These are phyloP conservation scores for Lepidium campestre DNA, from an alignment of 441 rosid genomes.

Conservation along the genomic window DNA sequence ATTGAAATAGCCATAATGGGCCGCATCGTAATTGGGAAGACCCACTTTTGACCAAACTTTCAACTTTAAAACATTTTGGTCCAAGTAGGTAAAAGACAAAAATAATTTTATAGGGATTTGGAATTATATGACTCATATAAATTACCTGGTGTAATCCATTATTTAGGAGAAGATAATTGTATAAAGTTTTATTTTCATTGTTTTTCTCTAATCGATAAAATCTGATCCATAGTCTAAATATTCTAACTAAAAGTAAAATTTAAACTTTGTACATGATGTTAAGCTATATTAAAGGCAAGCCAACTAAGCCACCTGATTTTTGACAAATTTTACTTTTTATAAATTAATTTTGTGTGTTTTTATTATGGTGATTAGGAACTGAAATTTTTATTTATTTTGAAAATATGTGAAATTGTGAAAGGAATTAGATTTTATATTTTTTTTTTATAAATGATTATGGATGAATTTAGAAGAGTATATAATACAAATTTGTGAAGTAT, in stretches of 20 bases:
- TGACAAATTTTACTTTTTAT: not conserved
- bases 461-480: no score
- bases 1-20: constrained; percentile 19
- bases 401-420: not conserved
- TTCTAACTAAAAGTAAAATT: no score
- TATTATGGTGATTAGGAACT: not conserved
- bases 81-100: constrained; percentile 20
- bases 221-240: no score
- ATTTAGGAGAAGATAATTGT: not conserved
- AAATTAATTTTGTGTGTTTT: not conserved
- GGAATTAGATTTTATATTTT: not conserved
- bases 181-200: not conserved
- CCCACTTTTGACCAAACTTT: constrained; percentile 32
- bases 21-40: constrained; percentile 27
- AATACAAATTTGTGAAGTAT: no score
- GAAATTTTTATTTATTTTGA: not conserved
- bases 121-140: not conserved
- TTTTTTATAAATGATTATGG: not conserved
- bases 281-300: no score
- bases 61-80: constrained; percentile 26
- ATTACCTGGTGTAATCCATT: constrained; percentile 3
- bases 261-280: no score
- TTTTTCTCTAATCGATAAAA: no score
- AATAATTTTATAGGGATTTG: constrained; percentile 3
- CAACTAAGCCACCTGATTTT: no score